Conservation (phyloP, 192 early-diverging fungal genomes). For the Coemansia sp. region DNA sequence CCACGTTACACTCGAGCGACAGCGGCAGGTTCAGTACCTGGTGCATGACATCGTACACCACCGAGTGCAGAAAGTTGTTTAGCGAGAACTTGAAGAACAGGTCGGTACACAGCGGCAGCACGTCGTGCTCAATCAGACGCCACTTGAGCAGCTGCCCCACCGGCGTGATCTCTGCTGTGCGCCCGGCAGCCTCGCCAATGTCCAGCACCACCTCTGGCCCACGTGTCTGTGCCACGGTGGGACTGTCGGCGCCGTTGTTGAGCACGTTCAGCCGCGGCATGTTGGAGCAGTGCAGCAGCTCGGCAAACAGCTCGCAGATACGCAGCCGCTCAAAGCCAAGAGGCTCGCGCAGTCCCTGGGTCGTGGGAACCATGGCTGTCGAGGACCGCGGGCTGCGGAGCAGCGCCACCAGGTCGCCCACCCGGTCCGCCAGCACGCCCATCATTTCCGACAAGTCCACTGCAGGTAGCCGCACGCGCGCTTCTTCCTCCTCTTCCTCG, state of each 20-base stretch:
- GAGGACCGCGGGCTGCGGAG: constrained; percentile 65
- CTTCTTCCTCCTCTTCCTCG: constrained; percentile 7
- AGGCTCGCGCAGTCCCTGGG: constrained; percentile 73
- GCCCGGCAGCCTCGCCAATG: constrained; percentile 10
- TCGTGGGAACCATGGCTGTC: constrained; percentile 66
- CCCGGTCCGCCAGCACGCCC: constrained; percentile 72
- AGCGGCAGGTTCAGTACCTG: constrained; percentile 95
- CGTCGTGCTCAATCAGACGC: constrained; percentile 63
- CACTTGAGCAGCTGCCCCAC: constrained; percentile 74
- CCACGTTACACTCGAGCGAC: constrained; percentile 59
- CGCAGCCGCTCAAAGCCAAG: constrained; percentile 95
- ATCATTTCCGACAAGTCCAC: constrained; percentile 91
- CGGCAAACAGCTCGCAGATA: constrained; percentile 97
- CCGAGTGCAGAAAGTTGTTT: constrained; percentile 99
- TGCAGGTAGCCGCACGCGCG: constrained; percentile 37
- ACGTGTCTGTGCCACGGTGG: constrained; percentile 9
- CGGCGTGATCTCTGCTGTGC: constrained; percentile 34
- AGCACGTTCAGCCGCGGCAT: constrained; percentile 69
- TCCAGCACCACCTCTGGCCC: constrained; percentile 3
- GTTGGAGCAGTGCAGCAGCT: constrained; percentile 89
- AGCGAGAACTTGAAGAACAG: constrained; percentile 93
- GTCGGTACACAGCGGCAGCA: constrained; percentile 66
- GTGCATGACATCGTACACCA: constrained; percentile 98
- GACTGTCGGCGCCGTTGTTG: constrained; percentile 15
- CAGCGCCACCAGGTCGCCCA: constrained; percentile 74